phyloP scores from a whole-genome alignment of 1,139 yeast genomes.

The Saccharomyces hybrid region DNA sequence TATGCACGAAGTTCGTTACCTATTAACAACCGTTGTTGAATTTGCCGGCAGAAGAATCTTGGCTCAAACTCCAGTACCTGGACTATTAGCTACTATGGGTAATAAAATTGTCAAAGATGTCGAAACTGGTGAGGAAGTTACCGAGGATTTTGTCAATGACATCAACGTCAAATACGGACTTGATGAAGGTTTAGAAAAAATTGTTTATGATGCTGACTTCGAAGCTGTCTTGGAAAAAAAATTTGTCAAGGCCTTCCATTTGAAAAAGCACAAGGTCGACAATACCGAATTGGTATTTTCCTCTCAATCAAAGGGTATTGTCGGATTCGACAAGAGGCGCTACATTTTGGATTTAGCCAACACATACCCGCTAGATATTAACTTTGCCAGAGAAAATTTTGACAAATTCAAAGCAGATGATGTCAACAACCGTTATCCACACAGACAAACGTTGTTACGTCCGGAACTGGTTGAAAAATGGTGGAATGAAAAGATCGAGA shows the following conservation, averaged over 20 bases:
- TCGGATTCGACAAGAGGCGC: conserved; percentile 78
- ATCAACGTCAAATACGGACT: conserved; percentile 53
- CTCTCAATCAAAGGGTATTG: conserved; percentile 75
- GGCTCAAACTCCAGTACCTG: conserved; percentile 99
- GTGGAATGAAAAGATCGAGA: conserved; percentile 69
- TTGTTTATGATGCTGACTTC: conserved; percentile 42
- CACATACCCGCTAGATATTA: conserved; percentile 76
- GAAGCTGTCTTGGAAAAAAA: conserved; percentile 50
- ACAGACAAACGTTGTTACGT: conserved; percentile 68
- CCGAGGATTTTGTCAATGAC: conserved; percentile 29
- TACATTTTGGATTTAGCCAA: conserved; percentile 81
- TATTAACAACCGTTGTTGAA: conserved; percentile 80
- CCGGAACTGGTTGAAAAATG: conserved; percentile 86
- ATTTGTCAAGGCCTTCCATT: conserved; percentile 69
- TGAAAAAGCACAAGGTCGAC: conserved; percentile 58
- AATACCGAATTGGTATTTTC: conserved; percentile 57
- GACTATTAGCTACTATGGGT: conserved; percentile 52
- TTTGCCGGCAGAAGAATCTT: conserved; percentile 81
- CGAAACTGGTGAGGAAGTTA: conserved; percentile 30
- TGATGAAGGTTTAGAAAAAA: conserved; percentile 47
- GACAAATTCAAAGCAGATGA: conserved; percentile 23
- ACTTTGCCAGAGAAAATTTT: conserved; percentile 55
- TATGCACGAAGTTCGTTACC: conserved; percentile 54
- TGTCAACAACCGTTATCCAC: conserved; percentile 63
- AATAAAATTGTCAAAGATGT: conserved; percentile 29